Conservation (phyloP, 257 asterid species). For the Primulina eburnea region DNA sequence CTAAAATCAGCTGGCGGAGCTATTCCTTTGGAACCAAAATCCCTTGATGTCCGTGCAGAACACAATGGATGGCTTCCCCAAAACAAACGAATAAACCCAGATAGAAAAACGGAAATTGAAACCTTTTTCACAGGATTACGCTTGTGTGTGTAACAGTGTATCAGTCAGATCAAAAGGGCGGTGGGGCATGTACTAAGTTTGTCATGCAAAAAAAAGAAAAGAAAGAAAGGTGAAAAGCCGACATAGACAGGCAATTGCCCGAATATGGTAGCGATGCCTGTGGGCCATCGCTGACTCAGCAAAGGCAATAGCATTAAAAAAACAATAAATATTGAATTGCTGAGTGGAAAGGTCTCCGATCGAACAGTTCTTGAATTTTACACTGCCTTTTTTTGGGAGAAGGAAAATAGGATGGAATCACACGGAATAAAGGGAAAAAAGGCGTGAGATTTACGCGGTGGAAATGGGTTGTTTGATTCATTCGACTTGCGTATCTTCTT, state of each 20-base stretch:
- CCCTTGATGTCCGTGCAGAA: conserved; percentile 32
- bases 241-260: conserved; percentile 16
- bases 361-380: background rate
- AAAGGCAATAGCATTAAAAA: conserved; percentile 21
- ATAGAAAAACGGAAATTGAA: background rate
- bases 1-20: conserved; percentile 20
- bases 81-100: conserved; percentile 21
- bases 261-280: conserved; percentile 18
- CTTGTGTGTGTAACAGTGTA: background rate
- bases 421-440: background rate
- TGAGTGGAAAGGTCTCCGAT: background rate
- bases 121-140: background rate
- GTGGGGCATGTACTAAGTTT: background rate
- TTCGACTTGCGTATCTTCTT: background rate
- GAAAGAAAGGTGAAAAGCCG: background rate
- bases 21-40: background rate
- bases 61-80: conserved; percentile 13
- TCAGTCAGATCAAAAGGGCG: background rate
- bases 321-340: background rate
- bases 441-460: background rate
- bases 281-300: conserved; percentile 46
- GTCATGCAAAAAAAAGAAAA: background rate
- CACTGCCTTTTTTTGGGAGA: background rate
- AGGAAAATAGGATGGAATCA: too few relatives aligned
- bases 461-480: background rate